A percentile compares a stretch with the other conserved stretches of the same genome.
Evolutionary conservation across 2,329 filamentous ascomycete species (phyloP).

Genomic region (Ciborinia camelliae): DNA sequence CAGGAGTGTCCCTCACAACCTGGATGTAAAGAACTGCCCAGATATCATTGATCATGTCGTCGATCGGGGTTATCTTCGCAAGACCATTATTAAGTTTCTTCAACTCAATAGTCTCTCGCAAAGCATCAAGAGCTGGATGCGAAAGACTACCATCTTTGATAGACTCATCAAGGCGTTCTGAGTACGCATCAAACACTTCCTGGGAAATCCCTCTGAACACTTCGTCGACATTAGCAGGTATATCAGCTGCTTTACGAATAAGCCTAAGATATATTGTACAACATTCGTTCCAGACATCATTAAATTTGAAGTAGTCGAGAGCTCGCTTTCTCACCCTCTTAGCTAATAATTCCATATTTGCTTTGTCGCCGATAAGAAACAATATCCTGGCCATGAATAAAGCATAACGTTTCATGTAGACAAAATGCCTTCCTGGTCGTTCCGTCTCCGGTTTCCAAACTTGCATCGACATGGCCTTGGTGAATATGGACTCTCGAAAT

Average conservation of each 20-base stretch:
- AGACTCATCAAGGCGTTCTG: slow-evolving; percentile 58
- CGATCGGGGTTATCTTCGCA: slow-evolving; percentile 81
- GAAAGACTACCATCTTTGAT: slow-evolving; percentile 47
- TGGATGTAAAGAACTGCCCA: slow-evolving; percentile 75
- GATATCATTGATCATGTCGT: slow-evolving; percentile 89
- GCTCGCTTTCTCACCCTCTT: slow-evolving; percentile 62
- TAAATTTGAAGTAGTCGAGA: slow-evolving; percentile 45
- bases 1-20: slow-evolving; percentile 57
- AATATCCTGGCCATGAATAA: slow-evolving; percentile 62
- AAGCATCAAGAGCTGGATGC: slow-evolving; percentile 54
- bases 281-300: slow-evolving; percentile 31
- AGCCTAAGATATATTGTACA: slow-evolving; percentile 41
- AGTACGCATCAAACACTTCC: slow-evolving; percentile 61
- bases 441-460: slow-evolving; percentile 73
- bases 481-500: slow-evolving; percentile 67
- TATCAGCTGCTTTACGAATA: slow-evolving; percentile 53
- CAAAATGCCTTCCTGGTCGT: slow-evolving; percentile 66
- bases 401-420: slow-evolving; percentile 69
- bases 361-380: slow-evolving; percentile 57
- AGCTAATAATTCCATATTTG: slow-evolving; percentile 59
- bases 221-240: slow-evolving; percentile 62
- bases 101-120: slow-evolving; percentile 64
- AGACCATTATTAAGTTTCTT: slow-evolving; percentile 81
- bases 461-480: slow-evolving; percentile 69
- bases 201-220: slow-evolving; percentile 61